Evolutionary conservation across 1,284 basidiomycete genomes (phyloP).

Genomic region (Ganoderma leucocontextum): DNA sequence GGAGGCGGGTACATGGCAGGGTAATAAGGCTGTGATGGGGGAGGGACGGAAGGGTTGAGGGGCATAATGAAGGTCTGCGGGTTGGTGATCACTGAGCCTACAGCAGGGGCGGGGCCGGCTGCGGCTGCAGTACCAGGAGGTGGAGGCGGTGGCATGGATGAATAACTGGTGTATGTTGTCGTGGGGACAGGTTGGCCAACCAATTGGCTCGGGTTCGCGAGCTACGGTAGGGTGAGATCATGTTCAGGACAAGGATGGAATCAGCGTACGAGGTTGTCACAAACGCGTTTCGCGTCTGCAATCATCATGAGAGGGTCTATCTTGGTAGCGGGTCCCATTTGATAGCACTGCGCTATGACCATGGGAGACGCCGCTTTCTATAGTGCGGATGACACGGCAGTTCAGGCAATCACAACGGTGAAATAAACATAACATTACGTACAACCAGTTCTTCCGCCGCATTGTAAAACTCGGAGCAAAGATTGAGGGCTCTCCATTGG

Average conservation of each 20-base stretch:
- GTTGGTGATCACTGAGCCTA: constrained; percentile 63
- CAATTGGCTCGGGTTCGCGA: constrained; percentile 73
- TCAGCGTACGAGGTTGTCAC: constrained; percentile 71
- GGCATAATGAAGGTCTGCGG: constrained; percentile 76
- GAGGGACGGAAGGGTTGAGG: constrained; percentile 51
- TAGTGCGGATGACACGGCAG: constrained; percentile 14
- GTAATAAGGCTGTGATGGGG: constrained; percentile 52
- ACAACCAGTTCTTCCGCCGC: constrained; percentile 85
- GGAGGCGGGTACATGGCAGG: constrained; percentile 49
- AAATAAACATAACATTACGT: constrained; percentile 44
- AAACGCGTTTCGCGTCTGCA: constrained; percentile 76
- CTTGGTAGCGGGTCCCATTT: constrained; percentile 70
- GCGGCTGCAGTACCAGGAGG: constrained; percentile 35
- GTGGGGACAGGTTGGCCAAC: constrained; percentile 71
- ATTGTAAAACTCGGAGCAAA: constrained; percentile 84
- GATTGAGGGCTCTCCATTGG: constrained; percentile 81
- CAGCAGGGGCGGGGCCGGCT: constrained; percentile 35
- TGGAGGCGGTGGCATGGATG: constrained; percentile 39
- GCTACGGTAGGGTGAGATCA: constrained; percentile 48
- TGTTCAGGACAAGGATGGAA: constrained; percentile 12
- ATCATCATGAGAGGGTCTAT: constrained; percentile 78
- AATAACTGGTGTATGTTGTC: constrained; percentile 46
- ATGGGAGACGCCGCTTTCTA: constrained; percentile 78
- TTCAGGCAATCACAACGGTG: constrained; percentile 18
- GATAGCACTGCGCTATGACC: constrained; percentile 82